These are phyloP conservation scores for Penicillium sp. DNA, from an alignment of 2,329 filamentous ascomycete species.

Conservation along the genomic window DNA sequence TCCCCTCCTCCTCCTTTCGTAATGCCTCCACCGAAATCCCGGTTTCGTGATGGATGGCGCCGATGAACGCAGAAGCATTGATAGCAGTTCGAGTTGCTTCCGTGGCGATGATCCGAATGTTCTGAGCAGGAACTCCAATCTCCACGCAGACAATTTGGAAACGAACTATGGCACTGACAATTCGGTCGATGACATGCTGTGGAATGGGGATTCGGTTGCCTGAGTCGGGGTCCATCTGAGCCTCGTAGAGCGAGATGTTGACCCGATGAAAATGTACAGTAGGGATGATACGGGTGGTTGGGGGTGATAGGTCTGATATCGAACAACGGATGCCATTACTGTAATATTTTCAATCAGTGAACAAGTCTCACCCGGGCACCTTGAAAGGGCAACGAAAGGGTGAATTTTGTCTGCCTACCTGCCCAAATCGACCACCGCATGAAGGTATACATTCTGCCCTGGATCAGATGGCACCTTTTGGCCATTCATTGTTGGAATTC, in stretches of 20 bases:
- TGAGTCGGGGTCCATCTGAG: slow-evolving; percentile 48
- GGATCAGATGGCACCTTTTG: background rate
- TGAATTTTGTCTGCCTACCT: slow-evolving; percentile 28
- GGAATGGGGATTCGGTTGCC: slow-evolving; percentile 53
- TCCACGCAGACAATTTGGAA: slow-evolving; percentile 69
- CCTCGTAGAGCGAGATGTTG: slow-evolving; percentile 81
- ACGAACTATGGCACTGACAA: slow-evolving; percentile 64
- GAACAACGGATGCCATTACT: slow-evolving; percentile 90
- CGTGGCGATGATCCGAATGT: slow-evolving; percentile 77
- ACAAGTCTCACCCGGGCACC: too few species aligned
- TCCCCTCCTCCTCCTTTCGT: slow-evolving; percentile 74
- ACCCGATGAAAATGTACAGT: slow-evolving; percentile 75
- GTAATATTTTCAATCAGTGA: background rate
- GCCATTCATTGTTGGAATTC: background rate
- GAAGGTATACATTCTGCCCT: slow-evolving; percentile 21
- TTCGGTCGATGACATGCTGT: slow-evolving; percentile 58
- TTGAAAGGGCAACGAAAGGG: background rate
- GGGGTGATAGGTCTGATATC: slow-evolving; percentile 72
- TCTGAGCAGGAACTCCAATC: slow-evolving; percentile 60
- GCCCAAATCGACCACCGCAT: slow-evolving; percentile 39
- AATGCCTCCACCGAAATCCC: slow-evolving; percentile 69
- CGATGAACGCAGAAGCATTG: slow-evolving; percentile 69
- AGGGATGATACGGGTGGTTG: slow-evolving; percentile 68
- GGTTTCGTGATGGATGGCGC: slow-evolving; percentile 59
- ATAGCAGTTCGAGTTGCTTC: slow-evolving; percentile 78